Conservation (phyloP, 441 rosid genomes). For the Erodium trifolium region DNA sequence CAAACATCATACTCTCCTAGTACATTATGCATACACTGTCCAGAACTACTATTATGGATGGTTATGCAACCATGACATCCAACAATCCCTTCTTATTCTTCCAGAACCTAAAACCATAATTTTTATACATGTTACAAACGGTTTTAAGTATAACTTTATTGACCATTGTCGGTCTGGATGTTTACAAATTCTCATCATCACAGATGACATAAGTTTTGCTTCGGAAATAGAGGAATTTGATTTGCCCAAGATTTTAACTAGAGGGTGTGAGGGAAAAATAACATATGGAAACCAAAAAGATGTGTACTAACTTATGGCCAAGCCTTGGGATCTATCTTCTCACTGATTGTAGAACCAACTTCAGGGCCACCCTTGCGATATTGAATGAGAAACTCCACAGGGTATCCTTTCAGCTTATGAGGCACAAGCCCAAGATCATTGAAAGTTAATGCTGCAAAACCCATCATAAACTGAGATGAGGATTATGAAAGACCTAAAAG, state of each 20-base stretch:
- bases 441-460: slow-evolving; percentile 71
- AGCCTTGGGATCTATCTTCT: slow-evolving; percentile 63
- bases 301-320: slow-evolving; percentile 33
- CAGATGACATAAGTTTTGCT: not conserved
- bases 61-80: too few relatives aligned
- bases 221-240: not conserved
- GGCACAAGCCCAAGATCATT: slow-evolving; percentile 72
- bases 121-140: not conserved
- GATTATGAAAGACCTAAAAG: not conserved
- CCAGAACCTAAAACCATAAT: not conserved
- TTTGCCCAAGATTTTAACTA: not conserved
- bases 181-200: not conserved
- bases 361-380: slow-evolving; percentile 96
- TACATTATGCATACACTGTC: too few relatives aligned
- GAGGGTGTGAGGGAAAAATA: not conserved
- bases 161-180: not conserved
- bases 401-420: slow-evolving; percentile 87
- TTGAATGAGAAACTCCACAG: slow-evolving; percentile 70
- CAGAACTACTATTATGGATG: too few relatives aligned
- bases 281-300: too few relatives aligned
- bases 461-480: slow-evolving; percentile 7
- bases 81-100: too few relatives aligned
- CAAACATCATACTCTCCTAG: too few relatives aligned
- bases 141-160: not conserved
- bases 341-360: slow-evolving; percentile 90